phyloP scores from a whole-genome alignment of 2,329 filamentous ascomycete species.

The Penicillium rolfsii region DNA sequence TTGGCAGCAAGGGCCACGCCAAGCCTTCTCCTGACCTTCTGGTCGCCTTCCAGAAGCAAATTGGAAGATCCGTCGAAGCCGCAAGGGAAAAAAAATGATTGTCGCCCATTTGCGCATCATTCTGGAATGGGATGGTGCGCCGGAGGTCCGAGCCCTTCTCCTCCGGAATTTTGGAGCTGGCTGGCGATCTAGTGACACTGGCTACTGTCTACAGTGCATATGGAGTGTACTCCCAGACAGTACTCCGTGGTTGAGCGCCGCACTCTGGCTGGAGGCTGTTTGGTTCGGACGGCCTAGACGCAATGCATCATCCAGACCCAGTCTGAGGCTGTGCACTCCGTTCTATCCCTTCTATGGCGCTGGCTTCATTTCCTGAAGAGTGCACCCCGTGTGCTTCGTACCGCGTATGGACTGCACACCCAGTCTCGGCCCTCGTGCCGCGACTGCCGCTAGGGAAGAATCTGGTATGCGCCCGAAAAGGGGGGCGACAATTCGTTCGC shows the following conservation, averaged over 20 bases:
- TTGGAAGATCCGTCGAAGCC: slow-evolving; percentile 26
- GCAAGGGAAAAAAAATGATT: slow-evolving; percentile 8
- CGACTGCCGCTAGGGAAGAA: neutral
- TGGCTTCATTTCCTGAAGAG: neutral
- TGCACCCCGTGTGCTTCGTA: neutral
- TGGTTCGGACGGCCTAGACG: neutral
- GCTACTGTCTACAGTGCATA: too few relatives aligned
- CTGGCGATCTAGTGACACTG: neutral
- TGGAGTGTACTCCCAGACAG: too few relatives aligned
- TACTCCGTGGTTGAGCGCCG: too few relatives aligned
- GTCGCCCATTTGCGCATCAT: slow-evolving; percentile 15
- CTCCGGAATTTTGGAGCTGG: neutral
- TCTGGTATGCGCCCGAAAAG: neutral
- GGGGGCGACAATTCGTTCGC: neutral
- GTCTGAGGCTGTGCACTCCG: slow-evolving; percentile 13
- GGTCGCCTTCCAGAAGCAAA: slow-evolving; percentile 30
- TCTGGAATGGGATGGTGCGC: slow-evolving; percentile 22
- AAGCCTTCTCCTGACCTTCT: slow-evolving; percentile 34
- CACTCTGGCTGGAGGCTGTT: neutral
- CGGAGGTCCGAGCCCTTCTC: slow-evolving; percentile 19
- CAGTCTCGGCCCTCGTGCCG: neutral
- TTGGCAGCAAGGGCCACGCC: slow-evolving; percentile 17
- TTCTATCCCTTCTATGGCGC: neutral
- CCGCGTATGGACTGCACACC: neutral
- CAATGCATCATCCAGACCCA: slow-evolving; percentile 3